Conservation (phyloP, 176 grass and related monocot species). For the Pharus latifolius region DNA sequence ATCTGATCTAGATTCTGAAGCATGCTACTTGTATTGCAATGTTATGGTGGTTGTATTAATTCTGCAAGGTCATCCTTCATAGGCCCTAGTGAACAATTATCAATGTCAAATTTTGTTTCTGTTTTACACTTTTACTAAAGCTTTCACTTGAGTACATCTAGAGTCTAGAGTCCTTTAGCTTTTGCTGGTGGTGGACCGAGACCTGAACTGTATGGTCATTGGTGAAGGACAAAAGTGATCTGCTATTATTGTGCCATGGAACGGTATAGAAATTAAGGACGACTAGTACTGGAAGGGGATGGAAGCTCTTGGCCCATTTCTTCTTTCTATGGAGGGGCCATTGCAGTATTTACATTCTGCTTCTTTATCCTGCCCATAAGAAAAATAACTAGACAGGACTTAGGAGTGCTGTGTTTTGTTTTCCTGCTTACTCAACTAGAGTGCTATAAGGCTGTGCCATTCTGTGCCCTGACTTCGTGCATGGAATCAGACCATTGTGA, state of each 20-base stretch:
- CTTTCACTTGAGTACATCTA: not conserved
- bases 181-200: constrained; percentile 2
- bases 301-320: constrained; percentile 7
- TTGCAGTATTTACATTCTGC: constrained; percentile 9
- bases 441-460: no score
- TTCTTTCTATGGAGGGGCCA: constrained; percentile 5
- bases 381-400: no score
- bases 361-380: not conserved
- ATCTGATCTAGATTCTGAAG: not conserved
- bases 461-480: no score
- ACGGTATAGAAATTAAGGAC: not conserved
- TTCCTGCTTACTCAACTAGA: constrained; percentile 15
- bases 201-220: not conserved
- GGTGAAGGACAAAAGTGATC: constrained; percentile 17
- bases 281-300: not conserved
- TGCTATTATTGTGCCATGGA: constrained; percentile 6
- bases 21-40: not conserved
- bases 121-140: not conserved
- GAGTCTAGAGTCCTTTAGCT: not conserved
- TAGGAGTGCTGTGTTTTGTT: not conserved
- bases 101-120: not conserved
- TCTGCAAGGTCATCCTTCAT: not conserved
- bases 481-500: constrained; percentile 26
- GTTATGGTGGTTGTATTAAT: not conserved
- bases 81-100: not conserved